Percentiles rank a stretch among this genome's conserved stretches.
These are phyloP conservation scores for Trichoderma virens DNA, from an alignment of 495 filamentous ascomycete species.

Conservation along the genomic window DNA sequence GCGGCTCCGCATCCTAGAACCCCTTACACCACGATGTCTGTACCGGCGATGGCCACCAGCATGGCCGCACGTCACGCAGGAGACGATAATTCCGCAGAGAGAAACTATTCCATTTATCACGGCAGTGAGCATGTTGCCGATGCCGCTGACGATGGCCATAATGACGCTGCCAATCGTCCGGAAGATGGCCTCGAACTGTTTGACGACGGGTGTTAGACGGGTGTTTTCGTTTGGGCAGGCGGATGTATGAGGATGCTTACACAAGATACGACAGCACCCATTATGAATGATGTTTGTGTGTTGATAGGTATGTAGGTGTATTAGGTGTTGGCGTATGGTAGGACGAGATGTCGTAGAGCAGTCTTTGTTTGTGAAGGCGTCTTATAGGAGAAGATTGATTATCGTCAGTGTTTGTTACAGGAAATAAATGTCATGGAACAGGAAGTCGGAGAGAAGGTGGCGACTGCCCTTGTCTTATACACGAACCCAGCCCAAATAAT, in stretches of 20 bases:
- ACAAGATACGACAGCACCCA: conserved; percentile 94
- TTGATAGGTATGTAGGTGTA: conserved; percentile 15
- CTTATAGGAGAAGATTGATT: not conserved
- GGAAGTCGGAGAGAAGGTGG: not conserved
- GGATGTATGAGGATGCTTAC: conserved; percentile 50
- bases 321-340: not conserved
- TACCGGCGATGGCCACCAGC: conserved; percentile 26
- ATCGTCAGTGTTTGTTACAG: too few species aligned
- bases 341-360: not conserved
- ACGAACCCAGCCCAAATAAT: not conserved
- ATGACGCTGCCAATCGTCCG: conserved; percentile 75
- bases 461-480: not conserved
- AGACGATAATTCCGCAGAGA: conserved; percentile 78
- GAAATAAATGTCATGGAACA: not conserved
- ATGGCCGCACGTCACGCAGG: conserved; percentile 73
- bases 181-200: conserved; percentile 70
- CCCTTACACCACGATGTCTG: conserved; percentile 1
- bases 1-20: not conserved
- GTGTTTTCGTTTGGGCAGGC: conserved; percentile 8
- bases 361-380: not conserved
- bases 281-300: conserved; percentile 43
- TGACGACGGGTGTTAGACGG: not conserved
- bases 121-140: conserved; percentile 63
- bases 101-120: conserved; percentile 75
- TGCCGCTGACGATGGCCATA: conserved; percentile 76